Evolutionary conservation across 2,329 filamentous ascomycete genomes (phyloP).

Genomic region (Stagonosporopsis rhizophila): DNA sequence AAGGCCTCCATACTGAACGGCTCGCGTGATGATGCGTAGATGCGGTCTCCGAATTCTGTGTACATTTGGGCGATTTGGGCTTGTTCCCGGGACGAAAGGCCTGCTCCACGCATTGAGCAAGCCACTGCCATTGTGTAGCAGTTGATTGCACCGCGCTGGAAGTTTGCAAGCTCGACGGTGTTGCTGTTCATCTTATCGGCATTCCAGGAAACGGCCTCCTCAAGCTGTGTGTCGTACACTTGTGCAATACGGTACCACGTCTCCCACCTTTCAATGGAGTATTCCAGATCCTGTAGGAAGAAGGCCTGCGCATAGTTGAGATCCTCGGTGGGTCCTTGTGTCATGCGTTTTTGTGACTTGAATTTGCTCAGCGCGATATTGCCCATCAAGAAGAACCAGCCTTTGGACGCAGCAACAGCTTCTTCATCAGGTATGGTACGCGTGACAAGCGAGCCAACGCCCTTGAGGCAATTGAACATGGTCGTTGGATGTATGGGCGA

Average conservation of each 20-base stretch:
- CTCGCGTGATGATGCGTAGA: constrained; percentile 73
- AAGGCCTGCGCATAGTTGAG: constrained; percentile 82
- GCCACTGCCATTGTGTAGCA: constrained; percentile 75
- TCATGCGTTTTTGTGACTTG: constrained; percentile 77
- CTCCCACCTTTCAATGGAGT: constrained; percentile 83
- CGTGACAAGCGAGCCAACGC: constrained; percentile 63
- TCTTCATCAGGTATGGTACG: constrained; percentile 67
- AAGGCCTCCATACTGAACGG: constrained; percentile 74
- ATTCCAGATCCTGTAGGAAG: constrained; percentile 81
- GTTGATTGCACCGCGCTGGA: constrained; percentile 82
- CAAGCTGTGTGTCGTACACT: constrained; percentile 85
- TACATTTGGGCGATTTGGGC: constrained; percentile 70
- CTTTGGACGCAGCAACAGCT: constrained; percentile 73
- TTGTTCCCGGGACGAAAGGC: constrained; percentile 54
- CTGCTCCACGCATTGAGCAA: constrained; percentile 62
- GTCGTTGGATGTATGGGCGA: constrained; percentile 82
- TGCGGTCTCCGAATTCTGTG: constrained; percentile 70
- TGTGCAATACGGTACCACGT: constrained; percentile 89
- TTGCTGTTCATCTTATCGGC: constrained; percentile 91
- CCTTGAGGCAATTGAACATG: constrained; percentile 80
- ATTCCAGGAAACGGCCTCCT: constrained; percentile 86
- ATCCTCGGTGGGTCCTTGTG: constrained; percentile 81
- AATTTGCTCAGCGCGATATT: constrained; percentile 90
- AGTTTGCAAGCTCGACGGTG: constrained; percentile 73
- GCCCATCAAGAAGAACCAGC: constrained; percentile 92